Conservation (phyloP, 495 filamentous ascomycete genomes). For the Xylaria palmicola region DNA sequence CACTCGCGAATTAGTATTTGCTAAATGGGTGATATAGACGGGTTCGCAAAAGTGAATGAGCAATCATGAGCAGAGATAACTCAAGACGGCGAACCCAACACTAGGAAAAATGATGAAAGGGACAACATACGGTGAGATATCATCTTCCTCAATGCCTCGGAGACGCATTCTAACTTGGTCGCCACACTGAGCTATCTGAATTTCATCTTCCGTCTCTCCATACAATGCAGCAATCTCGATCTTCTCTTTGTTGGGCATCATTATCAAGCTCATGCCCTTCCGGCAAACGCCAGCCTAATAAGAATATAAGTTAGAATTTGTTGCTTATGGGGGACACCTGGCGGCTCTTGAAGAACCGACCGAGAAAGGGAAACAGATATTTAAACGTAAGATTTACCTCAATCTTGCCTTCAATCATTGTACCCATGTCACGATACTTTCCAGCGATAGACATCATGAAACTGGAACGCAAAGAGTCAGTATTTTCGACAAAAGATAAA, state of each 20-base stretch:
- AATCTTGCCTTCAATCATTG: constrained; percentile 95
- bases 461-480: background rate
- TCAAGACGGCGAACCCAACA: background rate
- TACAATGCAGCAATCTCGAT: constrained; percentile 81
- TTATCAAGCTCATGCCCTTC: constrained; percentile 76
- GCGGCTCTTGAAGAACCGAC: background rate
- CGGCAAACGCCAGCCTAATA: constrained; percentile 71
- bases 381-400: constrained; percentile 45
- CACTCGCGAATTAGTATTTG: background rate
- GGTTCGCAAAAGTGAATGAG: background rate
- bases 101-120: background rate
- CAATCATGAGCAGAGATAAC: background rate
- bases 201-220: constrained; percentile 95
- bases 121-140: constrained; percentile 64
- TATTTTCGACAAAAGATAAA: background rate
- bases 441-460: constrained; percentile 99
- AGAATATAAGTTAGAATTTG: constrained; percentile 3
- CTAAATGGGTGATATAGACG: background rate
- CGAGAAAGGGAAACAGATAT: background rate
- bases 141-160: constrained; percentile 94
- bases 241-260: constrained; percentile 92
- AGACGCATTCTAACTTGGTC: constrained; percentile 93
- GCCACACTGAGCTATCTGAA: constrained; percentile 74
- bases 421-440: constrained; percentile 97
- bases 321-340: background rate